Base-by-base conservation (phyloP, 495 filamentous ascomycete genomes). In the Sporormia fimetaria region DNA sequence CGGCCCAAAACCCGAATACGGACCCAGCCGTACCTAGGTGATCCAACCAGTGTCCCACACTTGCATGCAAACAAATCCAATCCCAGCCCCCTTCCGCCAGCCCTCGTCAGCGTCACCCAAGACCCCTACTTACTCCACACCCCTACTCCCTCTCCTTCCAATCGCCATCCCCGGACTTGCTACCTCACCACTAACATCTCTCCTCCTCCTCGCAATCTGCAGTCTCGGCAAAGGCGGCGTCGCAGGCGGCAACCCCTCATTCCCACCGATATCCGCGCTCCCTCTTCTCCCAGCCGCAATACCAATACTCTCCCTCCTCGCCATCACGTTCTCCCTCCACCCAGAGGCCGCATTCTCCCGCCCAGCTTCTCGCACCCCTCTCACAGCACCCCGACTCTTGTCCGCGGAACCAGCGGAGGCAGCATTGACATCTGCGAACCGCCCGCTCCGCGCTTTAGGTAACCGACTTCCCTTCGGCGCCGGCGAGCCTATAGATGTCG, bases 161-260 rank as follows among this genome's bases (percentile, higher is more conserved):
- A 18, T 18, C 31, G 31, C 11, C 14, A 4, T 18, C 17, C 31
- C 31, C 4, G 31, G 34, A 16, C 33, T 23, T 35, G 44, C 40
- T 22, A 44, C 41, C 28, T 36, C 47, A 4, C 47, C 47, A 37
- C 40, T 44, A 22, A 41, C 45, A 29, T 51, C 40, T 18, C 47
- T 34, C 29, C 47, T 44, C 12, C 36, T 9, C 16, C 47, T 34
- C 20, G 36, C 39, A 27, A 51, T 41, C 15, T 39, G 25, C 15
- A 51, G 16, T 24, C 47, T 21, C 7, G 47, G 47, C 4, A 51
- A 7, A 6, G 47, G 47, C 21, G 25, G 17, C 27, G 9, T n/a
- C 18, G 9, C 20, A 7, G 12, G 12, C 12, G 25, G 7, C 25
- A n/a, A n/a, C 25, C 7, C 12, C 7, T 7, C 12, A 27, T 27